These are phyloP conservation scores for Podospora didyma DNA, from an alignment of 495 filamentous ascomycete species.

Conservation along the genomic window DNA sequence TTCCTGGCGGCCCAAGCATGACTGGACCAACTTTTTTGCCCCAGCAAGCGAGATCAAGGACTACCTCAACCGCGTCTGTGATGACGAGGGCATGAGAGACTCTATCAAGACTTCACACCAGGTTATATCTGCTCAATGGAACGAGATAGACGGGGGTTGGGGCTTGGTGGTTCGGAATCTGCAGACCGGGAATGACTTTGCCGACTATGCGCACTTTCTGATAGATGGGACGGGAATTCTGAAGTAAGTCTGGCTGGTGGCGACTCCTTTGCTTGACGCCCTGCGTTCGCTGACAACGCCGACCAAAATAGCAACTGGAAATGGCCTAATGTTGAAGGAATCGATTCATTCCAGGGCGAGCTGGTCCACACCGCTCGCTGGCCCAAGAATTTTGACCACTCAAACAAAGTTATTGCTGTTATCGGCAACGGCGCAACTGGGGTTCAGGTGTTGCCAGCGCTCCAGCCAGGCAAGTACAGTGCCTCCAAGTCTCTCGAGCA, in stretches of 20 bases:
- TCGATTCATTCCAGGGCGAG: slow-evolving; percentile 44
- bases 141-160: slow-evolving; percentile 46
- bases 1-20: slow-evolving; percentile 51
- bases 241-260: slow-evolving; percentile 38
- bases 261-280: neutral
- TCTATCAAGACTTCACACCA: slow-evolving; percentile 41
- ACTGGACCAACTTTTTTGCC: slow-evolving; percentile 59
- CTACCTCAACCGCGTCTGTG: slow-evolving; percentile 54
- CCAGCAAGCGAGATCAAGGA: slow-evolving; percentile 52
- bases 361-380: slow-evolving; percentile 59
- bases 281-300: neutral
- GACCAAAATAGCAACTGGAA: slow-evolving; percentile 51
- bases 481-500: slow-evolving; percentile 36
- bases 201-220: slow-evolving; percentile 52
- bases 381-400: slow-evolving; percentile 50
- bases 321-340: slow-evolving; percentile 53
- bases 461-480: slow-evolving; percentile 48
- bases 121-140: slow-evolving; percentile 38
- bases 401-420: slow-evolving; percentile 55
- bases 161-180: slow-evolving; percentile 45
- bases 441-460: slow-evolving; percentile 58
- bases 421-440: slow-evolving; percentile 57
- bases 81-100: slow-evolving; percentile 52
- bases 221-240: slow-evolving; percentile 56
- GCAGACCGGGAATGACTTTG: slow-evolving; percentile 37